These are phyloP conservation scores for Ophiosphaerella herpotricha DNA, from an alignment of 2,329 filamentous ascomycete species.

Conservation along the genomic window DNA sequence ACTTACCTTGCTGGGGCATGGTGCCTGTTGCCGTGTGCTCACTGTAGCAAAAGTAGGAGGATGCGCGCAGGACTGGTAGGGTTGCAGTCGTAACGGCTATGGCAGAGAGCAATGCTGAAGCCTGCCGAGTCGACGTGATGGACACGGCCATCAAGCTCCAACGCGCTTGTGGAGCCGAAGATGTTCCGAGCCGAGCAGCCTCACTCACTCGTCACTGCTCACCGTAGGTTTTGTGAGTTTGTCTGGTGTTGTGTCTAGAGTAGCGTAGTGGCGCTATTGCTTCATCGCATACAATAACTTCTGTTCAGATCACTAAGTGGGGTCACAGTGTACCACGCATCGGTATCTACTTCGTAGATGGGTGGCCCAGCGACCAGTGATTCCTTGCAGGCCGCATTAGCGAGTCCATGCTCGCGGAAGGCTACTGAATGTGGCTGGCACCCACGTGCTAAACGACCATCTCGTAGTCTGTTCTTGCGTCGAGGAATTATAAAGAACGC, in stretches of 20 bases:
- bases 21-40: too few species aligned
- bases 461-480: not conserved
- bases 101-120: too few species aligned
- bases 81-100: too few species aligned
- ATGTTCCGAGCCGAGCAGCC: slow-evolving; percentile 3
- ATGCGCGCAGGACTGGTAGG: too few species aligned
- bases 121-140: slow-evolving; percentile 6
- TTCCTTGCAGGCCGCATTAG: not conserved
- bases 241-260: not conserved
- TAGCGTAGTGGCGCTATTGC: too few species aligned
- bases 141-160: slow-evolving; percentile 18
- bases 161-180: slow-evolving; percentile 18
- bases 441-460: slow-evolving; percentile 2
- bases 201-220: not conserved
- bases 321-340: too few species aligned
- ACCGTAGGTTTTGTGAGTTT: not conserved
- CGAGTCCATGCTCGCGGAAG: not conserved
- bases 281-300: too few species aligned
- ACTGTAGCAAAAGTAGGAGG: not conserved
- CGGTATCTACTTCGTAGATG: too few species aligned
- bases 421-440: not conserved
- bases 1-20: too few species aligned
- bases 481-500: not conserved
- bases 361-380: too few species aligned
- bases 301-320: too few species aligned